Base-by-base conservation (phyloP, 148 eudicot genomes). In the Rheum nobile region DNA sequence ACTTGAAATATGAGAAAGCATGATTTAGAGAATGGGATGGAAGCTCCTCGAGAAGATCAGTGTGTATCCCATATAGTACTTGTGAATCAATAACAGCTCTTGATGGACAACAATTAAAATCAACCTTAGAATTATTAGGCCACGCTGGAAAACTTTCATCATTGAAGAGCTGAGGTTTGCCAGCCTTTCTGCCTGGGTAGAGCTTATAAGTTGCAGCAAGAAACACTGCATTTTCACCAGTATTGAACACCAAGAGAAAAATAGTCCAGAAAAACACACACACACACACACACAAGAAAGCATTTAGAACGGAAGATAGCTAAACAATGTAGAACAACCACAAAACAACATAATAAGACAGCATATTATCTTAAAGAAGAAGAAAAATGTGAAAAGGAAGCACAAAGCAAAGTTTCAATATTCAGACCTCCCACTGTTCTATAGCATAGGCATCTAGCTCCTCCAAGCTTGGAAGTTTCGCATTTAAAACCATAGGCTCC, bases 111-210 rank as follows among this genome's bases (percentile, higher is more conserved):
- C 34, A 65, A 19, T n/a, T 41, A 21, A 43, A 39, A 42, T 71
- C 34, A 74, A 94, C 98, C 87, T 91, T 79, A 88, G 98, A 84
- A 85, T 86, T 78, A 94, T 75, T 79, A 94, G 96, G 69, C 97
- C 97, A 70, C 90, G 90, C 83, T 94, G 98, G 75, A 94, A 94
- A 52, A 91, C 78, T 80, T 90, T 94, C 88, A 94, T 88, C 98
- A 91, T 88, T 26, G 97, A 89, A 78, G 97, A 79, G 79, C 97
- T 91, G 78, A 94, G 82, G 72, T 86, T 91, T 78, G 87, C 86
- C 73, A 87, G 75, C 82, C 71, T 88, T 73, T 90, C 97, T 76
- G 84, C 97, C 80, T 88, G 90, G 47, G 82, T 75, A 50, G 98
- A 91, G 85, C 83, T 91, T 79, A 94, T 94, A 79, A 94, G 97